Evolutionary conservation across 2,329 filamentous ascomycete genomes (phyloP).

Genomic region (Colletotrichum sp.): DNA sequence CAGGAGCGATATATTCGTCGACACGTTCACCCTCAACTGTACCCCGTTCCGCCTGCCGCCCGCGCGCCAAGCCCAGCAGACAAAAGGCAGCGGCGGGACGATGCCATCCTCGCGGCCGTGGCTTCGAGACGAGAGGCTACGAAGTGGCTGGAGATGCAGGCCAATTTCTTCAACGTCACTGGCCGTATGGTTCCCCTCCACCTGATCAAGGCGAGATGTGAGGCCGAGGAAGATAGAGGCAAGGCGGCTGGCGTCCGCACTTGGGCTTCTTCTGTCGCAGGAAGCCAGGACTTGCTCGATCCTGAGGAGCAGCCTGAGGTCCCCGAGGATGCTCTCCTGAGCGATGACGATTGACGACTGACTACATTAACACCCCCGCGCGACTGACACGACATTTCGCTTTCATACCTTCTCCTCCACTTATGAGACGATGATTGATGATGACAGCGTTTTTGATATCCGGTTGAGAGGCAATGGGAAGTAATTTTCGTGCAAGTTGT

Average conservation of each 20-base stretch:
- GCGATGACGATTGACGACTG: slow-evolving; percentile 5
- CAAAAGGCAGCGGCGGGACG: slow-evolving; percentile 28
- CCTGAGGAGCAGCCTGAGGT: background rate
- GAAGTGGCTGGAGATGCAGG: slow-evolving; percentile 48
- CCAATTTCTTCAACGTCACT: slow-evolving; percentile 47
- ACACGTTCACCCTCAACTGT: slow-evolving; percentile 34
- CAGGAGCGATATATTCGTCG: slow-evolving; percentile 35
- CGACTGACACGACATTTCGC: background rate
- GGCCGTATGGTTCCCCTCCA: slow-evolving; percentile 44
- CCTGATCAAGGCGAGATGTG: slow-evolving; percentile 39
- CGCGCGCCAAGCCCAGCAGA: slow-evolving; percentile 25
- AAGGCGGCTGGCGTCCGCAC: slow-evolving; percentile 8
- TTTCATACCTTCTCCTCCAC: background rate
- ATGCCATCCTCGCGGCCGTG: slow-evolving; percentile 38
- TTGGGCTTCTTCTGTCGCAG: slow-evolving; percentile 17
- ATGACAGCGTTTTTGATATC: background rate
- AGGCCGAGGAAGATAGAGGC: slow-evolving; percentile 29
- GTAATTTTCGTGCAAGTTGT: background rate
- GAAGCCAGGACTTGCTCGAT: slow-evolving; percentile 12
- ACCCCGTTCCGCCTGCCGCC: slow-evolving; percentile 31
- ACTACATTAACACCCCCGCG: background rate
- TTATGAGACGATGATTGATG: background rate
- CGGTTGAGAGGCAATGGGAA: background rate
- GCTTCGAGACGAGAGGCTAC: slow-evolving; percentile 35
- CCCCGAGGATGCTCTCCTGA: slow-evolving; percentile 15